Percentiles rank a stretch among this genome's conserved stretches.
Conservation (phyloP, 2,329 filamentous ascomycete genomes). For the Phyllachora maydis region DNA sequence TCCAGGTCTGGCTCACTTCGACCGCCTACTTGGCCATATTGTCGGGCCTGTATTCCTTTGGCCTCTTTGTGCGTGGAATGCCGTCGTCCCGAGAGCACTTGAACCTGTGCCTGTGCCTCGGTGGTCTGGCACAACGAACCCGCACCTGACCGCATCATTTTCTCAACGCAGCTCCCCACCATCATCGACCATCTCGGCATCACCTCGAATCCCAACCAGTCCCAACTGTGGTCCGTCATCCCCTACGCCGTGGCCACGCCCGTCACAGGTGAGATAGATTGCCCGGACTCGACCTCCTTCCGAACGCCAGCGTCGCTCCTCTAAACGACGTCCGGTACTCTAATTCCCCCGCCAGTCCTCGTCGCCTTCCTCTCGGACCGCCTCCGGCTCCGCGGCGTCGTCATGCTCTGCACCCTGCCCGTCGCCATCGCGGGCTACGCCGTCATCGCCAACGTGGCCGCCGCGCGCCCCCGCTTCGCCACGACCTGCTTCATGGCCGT, state of each 20-base stretch:
- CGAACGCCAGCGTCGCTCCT: no score
- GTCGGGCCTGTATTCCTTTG: slow-evolving; percentile 39
- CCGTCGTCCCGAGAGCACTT: no score
- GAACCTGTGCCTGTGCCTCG: no score
- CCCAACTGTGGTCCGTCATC: slow-evolving; percentile 42
- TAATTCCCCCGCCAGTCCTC: no score
- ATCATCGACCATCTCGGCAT: slow-evolving; percentile 37
- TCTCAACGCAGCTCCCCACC: slow-evolving; percentile 33
- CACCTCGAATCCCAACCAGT: slow-evolving; percentile 30
- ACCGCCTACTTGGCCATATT: slow-evolving; percentile 38
- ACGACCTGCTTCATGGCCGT: slow-evolving; percentile 50
- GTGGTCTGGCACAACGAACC: no score
- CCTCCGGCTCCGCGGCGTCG: slow-evolving; percentile 33
- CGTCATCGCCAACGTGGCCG: slow-evolving; percentile 33
- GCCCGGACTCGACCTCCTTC: no score
- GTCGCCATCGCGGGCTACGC: slow-evolving; percentile 46
- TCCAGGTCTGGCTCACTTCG: slow-evolving; percentile 50
- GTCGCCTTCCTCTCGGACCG: slow-evolving; percentile 38
- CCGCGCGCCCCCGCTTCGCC: slow-evolving; percentile 38
- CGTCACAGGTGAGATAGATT: slow-evolving; percentile 31
- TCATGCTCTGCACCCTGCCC: slow-evolving; percentile 43
- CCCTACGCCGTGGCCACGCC: slow-evolving; percentile 39
- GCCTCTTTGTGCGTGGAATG: slow-evolving; percentile 31
- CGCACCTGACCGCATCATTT: background rate
- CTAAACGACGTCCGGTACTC: no score